phyloP scores from a whole-genome alignment of 805 yeast species.

The Grigorovia humatica region DNA sequence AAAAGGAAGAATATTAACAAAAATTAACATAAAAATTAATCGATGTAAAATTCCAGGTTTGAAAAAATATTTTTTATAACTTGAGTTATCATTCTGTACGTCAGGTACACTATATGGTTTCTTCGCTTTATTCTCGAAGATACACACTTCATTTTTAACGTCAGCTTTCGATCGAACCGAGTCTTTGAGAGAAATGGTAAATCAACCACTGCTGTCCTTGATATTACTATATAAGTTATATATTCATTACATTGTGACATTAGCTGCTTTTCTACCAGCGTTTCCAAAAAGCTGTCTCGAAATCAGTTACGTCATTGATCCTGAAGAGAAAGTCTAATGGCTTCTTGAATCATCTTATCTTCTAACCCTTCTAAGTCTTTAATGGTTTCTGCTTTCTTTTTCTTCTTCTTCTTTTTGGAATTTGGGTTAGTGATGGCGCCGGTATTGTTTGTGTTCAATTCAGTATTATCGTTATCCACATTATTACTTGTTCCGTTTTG shows the following conservation, averaged over 20 bases:
- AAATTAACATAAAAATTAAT: neutral
- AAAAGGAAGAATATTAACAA: neutral
- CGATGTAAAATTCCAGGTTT: neutral
- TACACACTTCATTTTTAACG: no score
- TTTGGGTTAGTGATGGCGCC: neutral
- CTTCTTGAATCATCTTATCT: conserved; percentile 76
- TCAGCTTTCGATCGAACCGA: no score
- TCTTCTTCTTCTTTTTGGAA: neutral
- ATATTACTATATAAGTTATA: no score
- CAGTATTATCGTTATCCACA: neutral
- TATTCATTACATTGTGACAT: no score
- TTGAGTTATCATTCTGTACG: neutral
- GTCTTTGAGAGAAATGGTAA: no score
- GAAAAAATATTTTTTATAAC: neutral
- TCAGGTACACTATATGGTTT: no score
- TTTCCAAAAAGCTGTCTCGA: no score
- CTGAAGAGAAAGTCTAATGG: conserved; percentile 59
- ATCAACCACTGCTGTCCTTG: no score
- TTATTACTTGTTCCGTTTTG: neutral
- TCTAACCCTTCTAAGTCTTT: conserved; percentile 47
- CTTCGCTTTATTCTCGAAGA: no score
- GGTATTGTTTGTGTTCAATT: neutral
- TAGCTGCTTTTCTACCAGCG: no score
- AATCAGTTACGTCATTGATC: conserved; percentile 27
- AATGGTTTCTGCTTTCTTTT: neutral